A percentile compares a stretch with the other conserved stretches of the same genome.
These are phyloP conservation scores for Pelargonium nanum DNA, from an alignment of 345 rosid species.

Conservation along the genomic window DNA sequence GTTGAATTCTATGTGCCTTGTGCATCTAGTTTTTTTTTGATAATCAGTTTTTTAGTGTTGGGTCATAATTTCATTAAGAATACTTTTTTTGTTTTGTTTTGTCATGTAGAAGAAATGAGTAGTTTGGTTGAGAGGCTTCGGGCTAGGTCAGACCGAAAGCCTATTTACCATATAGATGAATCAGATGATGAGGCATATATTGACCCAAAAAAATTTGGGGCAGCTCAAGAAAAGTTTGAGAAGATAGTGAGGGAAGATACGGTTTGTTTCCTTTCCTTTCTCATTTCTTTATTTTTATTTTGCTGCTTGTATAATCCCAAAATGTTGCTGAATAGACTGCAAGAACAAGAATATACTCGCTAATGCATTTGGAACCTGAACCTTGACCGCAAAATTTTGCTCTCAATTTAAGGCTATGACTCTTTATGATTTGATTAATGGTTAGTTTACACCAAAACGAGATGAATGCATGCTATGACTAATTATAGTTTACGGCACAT, in stretches of 20 bases:
- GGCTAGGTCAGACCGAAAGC: conserved; percentile 70
- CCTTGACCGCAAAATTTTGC: not conserved
- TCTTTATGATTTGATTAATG: not conserved
- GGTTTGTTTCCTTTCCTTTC: conserved; percentile 39
- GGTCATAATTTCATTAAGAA: not conserved
- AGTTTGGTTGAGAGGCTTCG: conserved; percentile 97
- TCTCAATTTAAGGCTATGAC: not conserved
- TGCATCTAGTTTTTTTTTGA: no score
- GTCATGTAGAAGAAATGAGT: conserved; percentile 41
- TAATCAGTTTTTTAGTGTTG: not conserved
- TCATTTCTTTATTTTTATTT: not conserved
- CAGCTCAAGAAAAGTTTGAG: conserved; percentile 46
- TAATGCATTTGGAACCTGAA: no score
- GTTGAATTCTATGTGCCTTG: not conserved
- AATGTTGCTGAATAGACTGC: not conserved
- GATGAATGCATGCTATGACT: not conserved
- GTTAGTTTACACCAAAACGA: not conserved
- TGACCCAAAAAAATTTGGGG: conserved; percentile 36
- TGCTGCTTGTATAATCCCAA: not conserved
- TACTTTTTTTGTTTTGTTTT: no score
- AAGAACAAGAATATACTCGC: not conserved
- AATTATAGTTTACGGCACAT: not conserved
- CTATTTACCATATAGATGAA: conserved; percentile 79
- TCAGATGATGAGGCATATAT: conserved; percentile 88
- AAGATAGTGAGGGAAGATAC: conserved; percentile 66